Evolutionary conservation across 1,284 basidiomycete genomes (phyloP).

Genomic region (Ceratobasidium sp.): DNA sequence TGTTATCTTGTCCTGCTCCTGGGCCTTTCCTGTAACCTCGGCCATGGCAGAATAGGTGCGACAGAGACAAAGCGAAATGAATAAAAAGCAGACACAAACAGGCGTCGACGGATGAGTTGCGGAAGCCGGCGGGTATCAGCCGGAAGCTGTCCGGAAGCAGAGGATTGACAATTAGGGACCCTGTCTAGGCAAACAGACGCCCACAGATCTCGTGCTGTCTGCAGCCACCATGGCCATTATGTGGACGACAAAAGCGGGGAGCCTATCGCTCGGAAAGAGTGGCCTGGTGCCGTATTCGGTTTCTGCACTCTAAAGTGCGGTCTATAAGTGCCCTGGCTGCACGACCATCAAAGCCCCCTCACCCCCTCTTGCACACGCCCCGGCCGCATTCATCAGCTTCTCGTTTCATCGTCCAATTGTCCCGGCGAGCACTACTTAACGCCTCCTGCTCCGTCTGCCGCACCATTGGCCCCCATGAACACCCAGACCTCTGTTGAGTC

Average conservation of each 20-base stretch:
- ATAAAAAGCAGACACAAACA: conserved; percentile 9
- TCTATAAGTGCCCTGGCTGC: background rate
- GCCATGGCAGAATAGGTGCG: conserved; percentile 21
- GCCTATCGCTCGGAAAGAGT: too few species aligned
- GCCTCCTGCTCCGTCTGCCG: background rate
- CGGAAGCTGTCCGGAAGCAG: conserved; percentile 19
- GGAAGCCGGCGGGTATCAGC: background rate
- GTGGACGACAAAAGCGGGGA: conserved; percentile 28
- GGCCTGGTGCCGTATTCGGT: too few species aligned
- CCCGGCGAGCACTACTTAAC: conserved; percentile 7
- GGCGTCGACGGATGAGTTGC: conserved; percentile 13
- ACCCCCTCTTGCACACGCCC: conserved; percentile 10
- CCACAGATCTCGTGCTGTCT: conserved; percentile 22
- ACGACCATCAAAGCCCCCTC: conserved; percentile 24
- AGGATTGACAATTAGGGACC: conserved; percentile 24
- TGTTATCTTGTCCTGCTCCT: conserved; percentile 36
- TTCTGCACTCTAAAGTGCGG: conserved; percentile 28
- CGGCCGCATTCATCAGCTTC: conserved; percentile 29
- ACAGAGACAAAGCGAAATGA: conserved; percentile 4
- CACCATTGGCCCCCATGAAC: conserved; percentile 23
- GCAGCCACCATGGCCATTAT: conserved; percentile 11
- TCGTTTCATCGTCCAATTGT: conserved; percentile 31
- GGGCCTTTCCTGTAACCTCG: conserved; percentile 4
- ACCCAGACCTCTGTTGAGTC: conserved; percentile 1
- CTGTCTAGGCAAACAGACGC: background rate